Evolutionary conservation across 2,329 filamentous ascomycete species (phyloP).

Genomic region (Diplodia intermedia): DNA sequence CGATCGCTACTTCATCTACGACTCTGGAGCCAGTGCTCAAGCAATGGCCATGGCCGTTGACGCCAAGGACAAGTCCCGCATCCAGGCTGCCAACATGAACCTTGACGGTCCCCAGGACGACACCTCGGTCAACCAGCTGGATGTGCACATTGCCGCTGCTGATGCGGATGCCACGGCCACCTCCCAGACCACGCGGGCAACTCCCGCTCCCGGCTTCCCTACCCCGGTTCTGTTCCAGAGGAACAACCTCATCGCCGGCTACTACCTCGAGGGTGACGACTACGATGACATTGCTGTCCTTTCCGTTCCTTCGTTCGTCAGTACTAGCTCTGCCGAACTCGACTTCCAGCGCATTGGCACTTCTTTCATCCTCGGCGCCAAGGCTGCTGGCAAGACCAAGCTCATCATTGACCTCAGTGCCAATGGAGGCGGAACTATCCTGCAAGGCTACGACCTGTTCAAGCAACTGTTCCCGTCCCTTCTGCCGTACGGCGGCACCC

Average conservation of each 20-base stretch:
- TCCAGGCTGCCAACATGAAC: conserved; percentile 23
- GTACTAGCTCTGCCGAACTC: conserved; percentile 40
- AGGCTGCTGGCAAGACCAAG: conserved; percentile 62
- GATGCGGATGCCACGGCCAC: conserved; percentile 38
- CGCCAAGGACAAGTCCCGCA: conserved; percentile 22
- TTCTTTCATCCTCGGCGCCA: conserved; percentile 52
- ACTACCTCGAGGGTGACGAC: conserved; percentile 53
- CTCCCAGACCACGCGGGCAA: conserved; percentile 26
- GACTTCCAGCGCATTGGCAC: conserved; percentile 52
- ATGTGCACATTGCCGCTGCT: conserved; percentile 2
- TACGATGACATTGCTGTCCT: conserved; percentile 57
- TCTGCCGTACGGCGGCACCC: conserved; percentile 58
- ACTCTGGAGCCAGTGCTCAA: conserved; percentile 32
- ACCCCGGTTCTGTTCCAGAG: conserved; percentile 42
- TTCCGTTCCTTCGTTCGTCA: conserved; percentile 52
- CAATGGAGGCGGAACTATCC: conserved; percentile 66
- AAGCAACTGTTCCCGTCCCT: conserved; percentile 62
- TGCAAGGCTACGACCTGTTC: conserved; percentile 69
- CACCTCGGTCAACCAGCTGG: background rate
- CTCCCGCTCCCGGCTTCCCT: conserved; percentile 46
- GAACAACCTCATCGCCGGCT: conserved; percentile 55
- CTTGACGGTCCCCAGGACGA: conserved; percentile 3
- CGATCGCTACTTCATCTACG: conserved; percentile 44
- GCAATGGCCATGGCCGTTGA: conserved; percentile 12
- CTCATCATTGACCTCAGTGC: conserved; percentile 65